phyloP scores from a whole-genome alignment of 495 filamentous ascomycete species.

The Aspergillus cavernicola region DNA sequence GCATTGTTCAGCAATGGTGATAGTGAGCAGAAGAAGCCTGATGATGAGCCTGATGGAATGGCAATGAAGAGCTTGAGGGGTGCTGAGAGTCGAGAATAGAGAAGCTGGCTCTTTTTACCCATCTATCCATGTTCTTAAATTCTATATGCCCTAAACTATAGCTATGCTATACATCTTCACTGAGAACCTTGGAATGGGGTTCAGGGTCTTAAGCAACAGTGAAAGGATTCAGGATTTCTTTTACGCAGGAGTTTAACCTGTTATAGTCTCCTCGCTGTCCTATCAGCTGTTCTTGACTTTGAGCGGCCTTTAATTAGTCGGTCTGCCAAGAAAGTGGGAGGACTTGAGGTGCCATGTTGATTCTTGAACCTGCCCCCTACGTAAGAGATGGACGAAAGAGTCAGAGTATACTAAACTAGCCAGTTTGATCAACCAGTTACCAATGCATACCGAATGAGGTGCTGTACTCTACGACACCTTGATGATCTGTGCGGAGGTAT shows the following conservation, averaged over 20 bases:
- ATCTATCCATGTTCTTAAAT: not conserved
- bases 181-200: not conserved
- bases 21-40: slow-evolving; percentile 25
- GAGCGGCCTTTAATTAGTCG: slow-evolving; percentile 4
- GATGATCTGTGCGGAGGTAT: not conserved
- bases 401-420: too few relatives aligned
- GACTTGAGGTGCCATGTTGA: too few relatives aligned
- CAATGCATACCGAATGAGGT: too few relatives aligned
- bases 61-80: slow-evolving; percentile 55
- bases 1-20: slow-evolving; percentile 40
- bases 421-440: too few relatives aligned
- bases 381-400: not conserved
- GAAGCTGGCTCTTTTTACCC: not conserved
- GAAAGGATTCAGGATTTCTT: not conserved
- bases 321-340: slow-evolving; percentile 10
- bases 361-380: not conserved
- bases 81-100: slow-evolving; percentile 48
- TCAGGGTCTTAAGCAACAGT: not conserved
- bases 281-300: slow-evolving; percentile 7
- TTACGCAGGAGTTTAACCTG: not conserved
- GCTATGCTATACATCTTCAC: not conserved
- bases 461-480: too few relatives aligned
- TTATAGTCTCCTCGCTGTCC: not conserved
- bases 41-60: slow-evolving; percentile 40
- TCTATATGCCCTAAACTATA: not conserved